Base-by-base conservation (phyloP, 176 grass and related monocot species). In the Urochloa ruziziensis region DNA sequence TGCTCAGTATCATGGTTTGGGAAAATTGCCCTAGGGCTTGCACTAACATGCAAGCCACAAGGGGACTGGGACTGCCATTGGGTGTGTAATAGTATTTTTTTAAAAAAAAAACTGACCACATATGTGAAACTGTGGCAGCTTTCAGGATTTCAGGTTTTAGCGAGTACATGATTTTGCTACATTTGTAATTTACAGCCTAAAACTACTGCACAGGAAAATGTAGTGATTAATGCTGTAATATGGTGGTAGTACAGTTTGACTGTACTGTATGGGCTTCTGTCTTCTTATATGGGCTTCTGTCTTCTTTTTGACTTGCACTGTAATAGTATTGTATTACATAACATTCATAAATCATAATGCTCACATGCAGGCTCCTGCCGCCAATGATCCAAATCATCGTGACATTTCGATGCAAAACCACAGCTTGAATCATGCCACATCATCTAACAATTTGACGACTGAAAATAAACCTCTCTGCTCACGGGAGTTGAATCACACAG, bases 321-420 rank as follows among this genome's bases (percentile, higher is more conserved):
- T 56, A 68, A 32, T 74, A 30, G 16, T 69, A 68, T 68, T 80
- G n/a, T 80, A 73, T 68, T 72, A 30, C 59, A 17, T 84, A 42
- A 84, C 70, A 60, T 42, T 21, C 21, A 13, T 56, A 75, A 80
- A 82, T 83, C 78, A 91, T 85, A 33, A 67, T 78, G 43, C 23
- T 79, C 42, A 36, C 52, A 73, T 91, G 62, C 88, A 97, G 91
- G 89, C 40, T 90, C 71, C 85, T 85, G 70, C 71, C 34, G 85
- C 68, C 62, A 77, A 71, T 14, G 64, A 83, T 79, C 33, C 64
- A 76, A 80, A 82, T 83, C 79, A 91, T 10, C 79, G 81, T 14
- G 78, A 91, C 33, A 39, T 78, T 83, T 90, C 58, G 81, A 84
- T 97, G 77, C 82, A 87, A 88, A n/a, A n/a, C n/a, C n/a, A n/a